Percentiles rank a stretch among this genome's conserved stretches.
These are phyloP conservation scores for Micromonas pusilla DNA, from an alignment of 139 green algal species.

Conservation along the genomic window DNA sequence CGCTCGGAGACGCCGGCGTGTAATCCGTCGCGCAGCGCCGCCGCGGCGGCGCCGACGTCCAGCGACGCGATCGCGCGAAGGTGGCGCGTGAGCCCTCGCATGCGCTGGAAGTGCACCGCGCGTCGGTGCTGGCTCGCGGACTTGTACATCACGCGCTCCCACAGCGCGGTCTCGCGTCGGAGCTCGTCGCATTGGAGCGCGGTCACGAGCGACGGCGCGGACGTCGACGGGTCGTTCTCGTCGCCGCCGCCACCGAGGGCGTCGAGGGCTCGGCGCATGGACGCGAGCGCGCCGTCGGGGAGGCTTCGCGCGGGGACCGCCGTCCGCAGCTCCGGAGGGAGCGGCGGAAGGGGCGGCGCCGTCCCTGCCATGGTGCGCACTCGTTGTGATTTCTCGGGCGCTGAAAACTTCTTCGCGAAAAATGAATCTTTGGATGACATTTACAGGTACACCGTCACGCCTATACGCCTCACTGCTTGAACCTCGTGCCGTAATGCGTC, in stretches of 20 bases:
- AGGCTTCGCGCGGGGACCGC: not conserved
- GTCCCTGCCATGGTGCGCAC: no score
- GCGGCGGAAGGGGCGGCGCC: no score
- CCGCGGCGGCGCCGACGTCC: not conserved
- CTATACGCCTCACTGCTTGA: not conserved
- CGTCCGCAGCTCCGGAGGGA: no score
- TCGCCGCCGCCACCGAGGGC: not conserved
- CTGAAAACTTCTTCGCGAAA: no score
- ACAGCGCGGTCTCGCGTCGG: not conserved
- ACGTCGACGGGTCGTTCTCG: not conserved
- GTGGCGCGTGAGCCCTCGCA: not conserved
- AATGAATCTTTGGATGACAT: no score
- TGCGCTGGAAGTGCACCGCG: not conserved
- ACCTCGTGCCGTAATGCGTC: not conserved
- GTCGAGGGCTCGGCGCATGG: not conserved
- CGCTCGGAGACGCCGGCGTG: not conserved
- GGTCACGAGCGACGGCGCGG: not conserved
- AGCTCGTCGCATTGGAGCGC: not conserved
- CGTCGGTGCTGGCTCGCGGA: not conserved
- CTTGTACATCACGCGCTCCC: conserved; percentile 12
- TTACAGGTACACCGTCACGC: no score
- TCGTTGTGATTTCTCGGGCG: no score
- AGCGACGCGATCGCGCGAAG: not conserved
- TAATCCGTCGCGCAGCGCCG: not conserved
- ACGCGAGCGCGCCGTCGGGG: not conserved